Evolutionary conservation across 495 filamentous ascomycete genomes (phyloP), one percentile per base, ranked within the genome.

Genomic region (Neurospora sp.): DNA sequence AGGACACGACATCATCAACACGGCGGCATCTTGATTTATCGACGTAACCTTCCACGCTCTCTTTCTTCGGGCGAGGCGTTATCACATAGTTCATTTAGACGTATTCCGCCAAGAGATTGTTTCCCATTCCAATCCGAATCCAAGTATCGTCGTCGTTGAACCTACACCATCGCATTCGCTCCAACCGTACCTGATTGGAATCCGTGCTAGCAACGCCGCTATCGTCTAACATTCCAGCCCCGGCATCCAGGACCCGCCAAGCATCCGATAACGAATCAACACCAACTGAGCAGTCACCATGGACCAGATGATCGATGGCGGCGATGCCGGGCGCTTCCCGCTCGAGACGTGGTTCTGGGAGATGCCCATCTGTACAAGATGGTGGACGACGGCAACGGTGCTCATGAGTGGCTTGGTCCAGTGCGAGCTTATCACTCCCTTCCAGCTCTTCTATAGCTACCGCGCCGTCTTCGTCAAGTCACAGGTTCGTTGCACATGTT

Each of bases 291-390:
- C 53, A 37, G 53, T 70, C 69, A 61, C 47, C 77, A 93, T 93
- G 91, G 91, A 91, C 74, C 88, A 89, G 74, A 88, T 92, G 82
- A 85, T 90, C 71, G 53, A 27, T 31, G 47, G 53, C 22, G 88
- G 85, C 73, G 89, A 86, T 73, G 86, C 82, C 82, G 91, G 84
- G 80, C 90, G 91, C 73, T 92, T 96, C 76, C 95, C 94, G 35
- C 87, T 98, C 8, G 94, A 97, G 82, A 91, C 94, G 78, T 98
- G 96, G 95, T 97, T 97, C 83, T 97, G 91, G 82, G 95, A 98
- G 82, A 97, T 98, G 91, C 96, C 96, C 2, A 89, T 94, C 31
- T 96, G 94, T 78, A 98, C 96, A 37, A 85, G 96, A 68, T 95
- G 91, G 89, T 99, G 96, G 96, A 99, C 96, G 16, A 94, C 92